phyloP scores from a whole-genome alignment of 441 rosid genomes.

The Populus hybrid region DNA sequence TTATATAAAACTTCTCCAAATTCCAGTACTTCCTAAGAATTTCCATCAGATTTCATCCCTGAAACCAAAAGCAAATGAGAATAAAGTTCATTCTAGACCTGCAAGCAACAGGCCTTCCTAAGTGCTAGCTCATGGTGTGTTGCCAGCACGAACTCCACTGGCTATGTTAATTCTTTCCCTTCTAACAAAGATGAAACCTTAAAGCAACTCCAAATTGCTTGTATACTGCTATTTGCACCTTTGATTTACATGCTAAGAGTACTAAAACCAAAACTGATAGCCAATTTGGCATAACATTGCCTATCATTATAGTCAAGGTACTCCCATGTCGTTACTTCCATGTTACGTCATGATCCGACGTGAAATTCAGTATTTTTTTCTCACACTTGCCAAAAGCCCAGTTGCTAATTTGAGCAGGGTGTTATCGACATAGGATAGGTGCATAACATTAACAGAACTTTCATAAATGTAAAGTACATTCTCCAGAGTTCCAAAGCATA shows the following conservation, averaged over 20 bases:
- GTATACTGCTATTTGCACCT: neutral
- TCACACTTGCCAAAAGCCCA: neutral
- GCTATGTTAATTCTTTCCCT: neutral
- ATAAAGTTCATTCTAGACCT: neutral
- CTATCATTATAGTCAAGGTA: neutral
- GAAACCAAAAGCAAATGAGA: neutral
- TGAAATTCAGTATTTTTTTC: neutral
- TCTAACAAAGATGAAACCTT: neutral
- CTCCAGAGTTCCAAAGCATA: neutral
- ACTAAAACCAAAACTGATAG: neutral
- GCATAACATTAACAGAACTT: neutral
- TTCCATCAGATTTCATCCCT: neutral
- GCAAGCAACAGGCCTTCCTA: neutral
- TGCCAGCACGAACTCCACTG: neutral
- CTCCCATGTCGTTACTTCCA: neutral
- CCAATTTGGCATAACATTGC: neutral
- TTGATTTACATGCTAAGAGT: neutral
- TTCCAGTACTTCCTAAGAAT: neutral
- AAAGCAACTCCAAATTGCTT: neutral
- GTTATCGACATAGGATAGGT: constrained; percentile 1
- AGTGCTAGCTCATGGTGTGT: neutral
- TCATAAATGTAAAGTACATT: neutral
- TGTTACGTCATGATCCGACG: neutral
- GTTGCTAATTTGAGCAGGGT: neutral
- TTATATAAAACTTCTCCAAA: neutral